Evolutionary conservation across 768 basidiomycete genomes (phyloP), one percentile per base, ranked within the genome.

Genomic region (Serendipita vermifera): DNA sequence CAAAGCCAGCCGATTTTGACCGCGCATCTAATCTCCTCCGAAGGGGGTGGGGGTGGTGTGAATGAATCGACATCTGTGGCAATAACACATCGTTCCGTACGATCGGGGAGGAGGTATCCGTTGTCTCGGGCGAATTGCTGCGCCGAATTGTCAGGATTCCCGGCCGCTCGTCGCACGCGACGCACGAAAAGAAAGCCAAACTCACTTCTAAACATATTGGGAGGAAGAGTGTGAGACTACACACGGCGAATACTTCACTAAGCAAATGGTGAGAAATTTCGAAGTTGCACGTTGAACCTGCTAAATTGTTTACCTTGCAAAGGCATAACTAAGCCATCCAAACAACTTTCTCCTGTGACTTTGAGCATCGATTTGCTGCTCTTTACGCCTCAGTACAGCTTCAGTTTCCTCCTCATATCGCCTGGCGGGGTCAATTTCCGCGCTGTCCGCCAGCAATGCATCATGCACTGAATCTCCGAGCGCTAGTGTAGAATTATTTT

Each of bases 81-180:
- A 1, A 69, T 57, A 0, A 62, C 54, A 64, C 92, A 94, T 3
- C 77, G 79, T n/a, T 70, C 59, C 0, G 71, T 76, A 59, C 76
- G 77, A 56, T 85, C 85, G 0, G 88, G 88, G 15, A 82, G 70
- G 1, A 88, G 66, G 62, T 75, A 87, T 0, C 91, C 91, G 66
- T 92, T 87, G 68, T 92, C 89, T 58, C 89, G 70, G 2, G 91
- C 91, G 60, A 92, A 89, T 67, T 93, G 91, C 66, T 87, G 32
- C n/a, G n/a, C n/a, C n/a, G n/a, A n/a, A n/a, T n/a, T n/a, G n/a
- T n/a, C n/a, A n/a, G n/a, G n/a, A n/a, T n/a, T n/a, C n/a, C n/a
- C n/a, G n/a, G n/a, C n/a, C n/a, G n/a, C n/a, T n/a, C n/a, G n/a
- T n/a, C n/a, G n/a, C n/a, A n/a, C n/a, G n/a, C n/a, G n/a, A n/a